Conservation (phyloP, 805 yeast genomes). For the Kodamaea hsintzibuensis region DNA sequence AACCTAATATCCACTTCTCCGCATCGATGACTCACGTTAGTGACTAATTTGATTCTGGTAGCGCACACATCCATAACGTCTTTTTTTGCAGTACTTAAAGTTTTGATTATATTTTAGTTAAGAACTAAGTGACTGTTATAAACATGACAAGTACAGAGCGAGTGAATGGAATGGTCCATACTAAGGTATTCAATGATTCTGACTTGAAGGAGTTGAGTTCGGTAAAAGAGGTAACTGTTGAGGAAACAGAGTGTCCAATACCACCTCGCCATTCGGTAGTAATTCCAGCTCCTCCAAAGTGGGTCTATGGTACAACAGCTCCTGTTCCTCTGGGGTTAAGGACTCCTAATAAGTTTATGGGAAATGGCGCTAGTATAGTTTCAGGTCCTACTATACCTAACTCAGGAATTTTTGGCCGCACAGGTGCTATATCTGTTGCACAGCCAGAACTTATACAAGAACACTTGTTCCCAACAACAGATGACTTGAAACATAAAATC, state of each 20-base stretch:
- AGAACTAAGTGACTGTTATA: background rate
- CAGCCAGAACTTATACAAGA: constrained; percentile 48
- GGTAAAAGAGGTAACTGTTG: background rate
- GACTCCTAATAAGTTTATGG: background rate
- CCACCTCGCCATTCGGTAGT: background rate
- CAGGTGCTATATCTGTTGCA: constrained; percentile 38
- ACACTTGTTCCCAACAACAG: constrained; percentile 36
- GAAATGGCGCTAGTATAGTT: no score
- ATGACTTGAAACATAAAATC: constrained; percentile 27
- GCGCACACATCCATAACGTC: background rate
- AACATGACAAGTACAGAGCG: background rate
- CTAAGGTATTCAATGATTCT: background rate
- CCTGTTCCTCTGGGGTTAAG: constrained; percentile 1
- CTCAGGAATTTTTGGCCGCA: constrained; percentile 5
- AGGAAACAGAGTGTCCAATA: background rate
- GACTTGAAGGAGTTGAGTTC: background rate
- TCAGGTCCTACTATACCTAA: constrained; percentile 3
- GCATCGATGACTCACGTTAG: background rate
- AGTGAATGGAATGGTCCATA: background rate
- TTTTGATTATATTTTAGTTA: no score
- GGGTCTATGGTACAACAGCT: constrained; percentile 17
- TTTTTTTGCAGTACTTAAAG: background rate
- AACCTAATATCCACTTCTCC: background rate
- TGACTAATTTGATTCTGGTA: background rate
- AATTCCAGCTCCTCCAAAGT: constrained; percentile 10